Base-by-base conservation (phyloP, 305 asterid genomes). In the Fraxinus platypoda region DNA sequence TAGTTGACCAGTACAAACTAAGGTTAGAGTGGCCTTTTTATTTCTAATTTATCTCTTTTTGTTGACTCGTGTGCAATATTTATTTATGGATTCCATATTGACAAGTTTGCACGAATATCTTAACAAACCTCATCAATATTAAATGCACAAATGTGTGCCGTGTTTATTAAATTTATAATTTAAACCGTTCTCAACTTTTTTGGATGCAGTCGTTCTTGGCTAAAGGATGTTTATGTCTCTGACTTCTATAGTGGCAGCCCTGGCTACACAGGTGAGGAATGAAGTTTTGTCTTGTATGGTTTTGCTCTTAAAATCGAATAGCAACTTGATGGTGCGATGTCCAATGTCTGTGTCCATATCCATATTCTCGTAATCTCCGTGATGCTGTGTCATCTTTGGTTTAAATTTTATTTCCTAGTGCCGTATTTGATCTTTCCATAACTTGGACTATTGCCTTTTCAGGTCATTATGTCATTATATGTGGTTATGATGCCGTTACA, bases 401-500 rank as follows among this genome's bases (percentile, higher is more conserved):
- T 75, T 66, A n/a, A 26, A 28, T n/a, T 76, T 37, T 46, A 28
- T 41, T 71, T 62, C 31, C 31, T 21, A 62, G 31, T 62, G 31
- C 19, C 1, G 59, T 72, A 21, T 81, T 41, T n/a, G 71, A 31
- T 68, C 64, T 64, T 64, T 41, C 46, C 43, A 33, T 83, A 85
- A 83, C 81, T 35, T 83, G 12, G 78, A 79, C 74, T 33, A 80
- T 77, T 46, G 75, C 41, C 85, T 15, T 54, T 84, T 66, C 89
- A 95, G 99, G 99, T 86, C 99, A 95, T 81, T 94, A 94, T 78
- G 82, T 95, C 52, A 92, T 95, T 76, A 90, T 95, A 13, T 95
- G 99, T 87, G 98, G 98, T 78, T 95, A 94, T 79, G 98, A 94
- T 84, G 80, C 94, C 74, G 91, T 85, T 33, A 82, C 92, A 74